Conservation (phyloP, 108 stramenopile species). For the Fistulifera pelliculosa region DNA sequence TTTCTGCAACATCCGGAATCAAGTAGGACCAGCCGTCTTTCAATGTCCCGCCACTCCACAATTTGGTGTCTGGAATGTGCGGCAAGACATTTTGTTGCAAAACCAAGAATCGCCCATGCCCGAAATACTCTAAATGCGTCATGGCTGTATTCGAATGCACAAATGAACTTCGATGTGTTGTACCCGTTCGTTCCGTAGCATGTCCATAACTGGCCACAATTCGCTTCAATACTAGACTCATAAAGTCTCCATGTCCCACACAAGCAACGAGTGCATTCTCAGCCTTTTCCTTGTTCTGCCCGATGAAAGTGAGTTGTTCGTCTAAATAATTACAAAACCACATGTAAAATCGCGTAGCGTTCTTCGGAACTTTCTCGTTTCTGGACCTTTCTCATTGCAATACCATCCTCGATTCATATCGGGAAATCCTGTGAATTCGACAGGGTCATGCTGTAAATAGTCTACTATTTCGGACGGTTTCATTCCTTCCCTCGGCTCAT, state of each 20-base stretch:
- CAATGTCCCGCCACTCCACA: conserved; percentile 51
- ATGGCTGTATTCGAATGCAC: conserved; percentile 72
- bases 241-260: conserved; percentile 73
- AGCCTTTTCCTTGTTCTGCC: conserved; percentile 8
- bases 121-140: conserved; percentile 74
- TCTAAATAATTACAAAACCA: conserved; percentile 70
- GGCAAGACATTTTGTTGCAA: conserved; percentile 59
- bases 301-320: conserved; percentile 26
- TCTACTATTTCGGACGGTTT: conserved; percentile 37
- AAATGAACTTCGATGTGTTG: conserved; percentile 61
- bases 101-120: conserved; percentile 53
- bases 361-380: conserved; percentile 54
- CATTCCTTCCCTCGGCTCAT: conserved; percentile 56
- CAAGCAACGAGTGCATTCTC: conserved; percentile 1
- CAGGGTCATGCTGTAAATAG: conserved; percentile 5
- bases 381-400: conserved; percentile 40
- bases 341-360: conserved; percentile 58
- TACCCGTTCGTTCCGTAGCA: conserved; percentile 39
- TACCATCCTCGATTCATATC: conserved; percentile 49
- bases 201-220: conserved; percentile 69
- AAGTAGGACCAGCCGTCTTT: conserved; percentile 72
- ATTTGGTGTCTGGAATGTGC: conserved; percentile 33
- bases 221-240: conserved; percentile 58
- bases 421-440: conserved; percentile 42
- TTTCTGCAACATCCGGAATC: conserved; percentile 42